phyloP scores from a whole-genome alignment of 306 rosid species.

The Gastrolobium villosum region DNA sequence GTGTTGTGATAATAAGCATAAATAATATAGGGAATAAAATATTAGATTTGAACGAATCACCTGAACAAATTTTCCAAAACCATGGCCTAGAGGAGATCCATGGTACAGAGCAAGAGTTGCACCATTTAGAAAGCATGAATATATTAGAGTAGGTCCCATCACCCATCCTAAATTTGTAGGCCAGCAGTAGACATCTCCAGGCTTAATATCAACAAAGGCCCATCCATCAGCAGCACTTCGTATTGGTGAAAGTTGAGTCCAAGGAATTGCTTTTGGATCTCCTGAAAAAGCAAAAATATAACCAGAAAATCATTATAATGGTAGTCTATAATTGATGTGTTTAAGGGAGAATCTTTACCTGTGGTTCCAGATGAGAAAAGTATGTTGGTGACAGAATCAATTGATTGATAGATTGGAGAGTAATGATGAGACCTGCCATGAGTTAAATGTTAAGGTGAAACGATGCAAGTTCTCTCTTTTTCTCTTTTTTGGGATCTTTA shows the following conservation, averaged over 20 bases:
- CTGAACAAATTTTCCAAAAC: slow-evolving; percentile 94
- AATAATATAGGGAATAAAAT: neutral
- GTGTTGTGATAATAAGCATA: neutral
- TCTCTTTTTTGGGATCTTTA: slow-evolving; percentile 12
- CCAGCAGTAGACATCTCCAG: slow-evolving; percentile 82
- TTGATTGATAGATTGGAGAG: slow-evolving; percentile 69
- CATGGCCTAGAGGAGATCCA: slow-evolving; percentile 92
- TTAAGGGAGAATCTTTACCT: slow-evolving; percentile 56
- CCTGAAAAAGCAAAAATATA: slow-evolving; percentile 58
- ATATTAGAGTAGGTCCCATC: slow-evolving; percentile 80
- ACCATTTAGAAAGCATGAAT: slow-evolving; percentile 75
- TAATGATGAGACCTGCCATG: slow-evolving; percentile 68
- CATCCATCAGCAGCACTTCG: slow-evolving; percentile 82
- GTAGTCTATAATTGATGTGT: slow-evolving; percentile 2
- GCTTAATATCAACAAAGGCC: slow-evolving; percentile 69
- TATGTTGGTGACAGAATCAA: slow-evolving; percentile 76
- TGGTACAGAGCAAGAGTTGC: slow-evolving; percentile 94
- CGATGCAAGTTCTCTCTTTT: slow-evolving; percentile 11
- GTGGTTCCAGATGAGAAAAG: slow-evolving; percentile 99
- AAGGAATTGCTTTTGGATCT: slow-evolving; percentile 96
- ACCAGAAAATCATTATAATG: slow-evolving; percentile 39
- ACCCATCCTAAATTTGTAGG: slow-evolving; percentile 98
- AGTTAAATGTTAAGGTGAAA: slow-evolving; percentile 41
- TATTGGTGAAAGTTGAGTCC: slow-evolving; percentile 93
- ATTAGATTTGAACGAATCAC: slow-evolving; percentile 55